Base-by-base conservation (phyloP, 768 basidiomycete genomes). In the Podaxis mareebaensis region DNA sequence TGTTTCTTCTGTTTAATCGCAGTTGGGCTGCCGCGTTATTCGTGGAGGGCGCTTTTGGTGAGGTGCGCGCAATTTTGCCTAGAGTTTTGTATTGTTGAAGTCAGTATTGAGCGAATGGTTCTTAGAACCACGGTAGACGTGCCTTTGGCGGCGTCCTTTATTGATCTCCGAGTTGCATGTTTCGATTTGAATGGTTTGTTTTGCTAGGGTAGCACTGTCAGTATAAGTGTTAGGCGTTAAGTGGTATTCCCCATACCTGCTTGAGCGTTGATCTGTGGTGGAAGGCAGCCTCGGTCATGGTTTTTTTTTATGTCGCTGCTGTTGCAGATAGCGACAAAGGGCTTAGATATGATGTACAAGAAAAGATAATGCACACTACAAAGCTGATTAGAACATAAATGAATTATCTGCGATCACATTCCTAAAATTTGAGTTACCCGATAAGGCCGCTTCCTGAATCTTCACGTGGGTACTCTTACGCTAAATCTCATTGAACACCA, bases 141-240 rank as follows among this genome's bases (percentile, higher is more conserved):
- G 88, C 95, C 95, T 81, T 96, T 96, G 36, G 93, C 88, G 48
- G 85, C 83, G 51, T 93, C 92, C 75, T 91, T 95, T 42, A 97
- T 69, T 0, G 91, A 81, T 1, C 90, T 86, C 76, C 97, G 97
- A 12, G 92, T 85, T 2, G 94, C 85, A 79, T 95, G 92, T 72
- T 88, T 92, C 2, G 93, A 93, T 77, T 98, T 98, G 82, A 92
- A 98, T 1, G 84, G 68, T 75, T 99, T 99, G 77, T 99, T 97
- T 81, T 87, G 79, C 93, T 95, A 66, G 15, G 20, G 51, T 58
- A 53, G 42, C 53, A 52, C 1, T 54, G 51, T 64, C 52, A 60
- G 39, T 53, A 36, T 39, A 40, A n/a, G 46, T 44, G 65, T 49
- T 12, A 42, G 36, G 20, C 22, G 46, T 46, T 48, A 48, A 42